Evolutionary conservation across 345 rosid species (phyloP).

Genomic region (Citrus medica): DNA sequence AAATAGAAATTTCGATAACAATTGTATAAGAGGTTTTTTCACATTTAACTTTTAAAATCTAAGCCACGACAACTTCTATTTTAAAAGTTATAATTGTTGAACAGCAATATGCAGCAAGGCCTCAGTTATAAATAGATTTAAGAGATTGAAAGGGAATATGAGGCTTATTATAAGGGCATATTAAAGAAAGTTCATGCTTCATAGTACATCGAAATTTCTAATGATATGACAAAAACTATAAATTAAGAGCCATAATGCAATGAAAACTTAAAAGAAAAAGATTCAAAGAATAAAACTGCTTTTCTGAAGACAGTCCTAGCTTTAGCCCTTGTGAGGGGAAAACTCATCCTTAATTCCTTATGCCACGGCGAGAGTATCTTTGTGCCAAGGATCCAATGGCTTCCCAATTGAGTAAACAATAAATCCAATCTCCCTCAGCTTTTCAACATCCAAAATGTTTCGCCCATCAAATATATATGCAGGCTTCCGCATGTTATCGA

Average conservation of each 20-base stretch:
- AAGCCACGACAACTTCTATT: no score
- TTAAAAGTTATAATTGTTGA: no score
- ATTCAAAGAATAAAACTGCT: background rate
- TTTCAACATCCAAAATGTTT: conserved; percentile 45
- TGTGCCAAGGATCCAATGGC: conserved; percentile 34
- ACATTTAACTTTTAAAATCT: no score
- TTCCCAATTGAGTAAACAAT: conserved; percentile 55
- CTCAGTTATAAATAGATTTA: no score
- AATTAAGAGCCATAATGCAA: background rate
- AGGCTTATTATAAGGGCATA: background rate
- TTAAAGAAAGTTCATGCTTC: background rate
- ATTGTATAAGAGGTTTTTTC: no score
- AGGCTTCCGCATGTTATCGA: conserved; percentile 72
- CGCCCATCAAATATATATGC: conserved; percentile 79
- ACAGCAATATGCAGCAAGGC: no score
- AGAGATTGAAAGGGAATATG: background rate
- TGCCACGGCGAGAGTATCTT: conserved; percentile 25
- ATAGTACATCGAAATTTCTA: background rate
- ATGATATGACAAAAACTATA: background rate
- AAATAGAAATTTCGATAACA: no score
- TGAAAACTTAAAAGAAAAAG: background rate
- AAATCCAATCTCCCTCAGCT: conserved; percentile 76
- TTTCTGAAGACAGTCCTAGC: background rate
- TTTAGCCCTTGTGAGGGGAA: background rate
- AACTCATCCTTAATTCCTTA: background rate